Conservation (phyloP, 2,329 filamentous ascomycete species). For the Colletotrichum acutatum region DNA sequence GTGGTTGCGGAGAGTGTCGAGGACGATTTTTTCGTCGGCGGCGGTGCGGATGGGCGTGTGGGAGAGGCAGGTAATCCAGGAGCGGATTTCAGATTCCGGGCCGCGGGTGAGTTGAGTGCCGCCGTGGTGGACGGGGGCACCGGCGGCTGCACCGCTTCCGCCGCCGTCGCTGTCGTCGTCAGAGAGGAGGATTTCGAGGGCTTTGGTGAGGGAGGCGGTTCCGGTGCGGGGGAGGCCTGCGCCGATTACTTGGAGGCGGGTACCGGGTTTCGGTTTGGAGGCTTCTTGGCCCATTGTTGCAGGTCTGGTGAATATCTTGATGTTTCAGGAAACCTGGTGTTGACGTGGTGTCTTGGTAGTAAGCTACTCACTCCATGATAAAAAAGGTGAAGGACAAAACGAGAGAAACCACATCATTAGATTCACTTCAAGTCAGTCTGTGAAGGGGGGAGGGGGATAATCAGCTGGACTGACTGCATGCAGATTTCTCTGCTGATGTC, state of each 20-base stretch:
- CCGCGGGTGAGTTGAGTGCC: constrained; percentile 37
- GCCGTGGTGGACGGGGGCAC: constrained; percentile 38
- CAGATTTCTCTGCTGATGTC: neutral
- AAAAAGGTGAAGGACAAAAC: neutral
- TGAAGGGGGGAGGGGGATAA: neutral
- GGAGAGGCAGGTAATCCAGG: neutral
- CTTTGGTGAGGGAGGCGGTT: neutral
- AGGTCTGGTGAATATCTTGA: neutral
- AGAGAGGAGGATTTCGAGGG: constrained; percentile 23
- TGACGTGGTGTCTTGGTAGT: neutral
- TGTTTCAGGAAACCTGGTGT: neutral
- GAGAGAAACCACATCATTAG: neutral
- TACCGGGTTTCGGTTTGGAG: constrained; percentile 38
- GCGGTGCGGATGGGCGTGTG: neutral
- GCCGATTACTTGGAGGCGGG: constrained; percentile 40
- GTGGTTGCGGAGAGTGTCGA: neutral
- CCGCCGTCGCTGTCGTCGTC: neutral
- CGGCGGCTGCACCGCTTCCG: no score
- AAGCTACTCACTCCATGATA: neutral
- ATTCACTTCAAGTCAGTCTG: neutral
- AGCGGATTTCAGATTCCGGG: constrained; percentile 35
- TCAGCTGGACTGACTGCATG: neutral
- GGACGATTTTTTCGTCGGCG: neutral
- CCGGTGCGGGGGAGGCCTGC: constrained; percentile 37
- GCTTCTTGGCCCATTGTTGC: constrained; percentile 39